phyloP scores from a whole-genome alignment of 108 stramenopile species.

The Skeletonema tropicum region DNA sequence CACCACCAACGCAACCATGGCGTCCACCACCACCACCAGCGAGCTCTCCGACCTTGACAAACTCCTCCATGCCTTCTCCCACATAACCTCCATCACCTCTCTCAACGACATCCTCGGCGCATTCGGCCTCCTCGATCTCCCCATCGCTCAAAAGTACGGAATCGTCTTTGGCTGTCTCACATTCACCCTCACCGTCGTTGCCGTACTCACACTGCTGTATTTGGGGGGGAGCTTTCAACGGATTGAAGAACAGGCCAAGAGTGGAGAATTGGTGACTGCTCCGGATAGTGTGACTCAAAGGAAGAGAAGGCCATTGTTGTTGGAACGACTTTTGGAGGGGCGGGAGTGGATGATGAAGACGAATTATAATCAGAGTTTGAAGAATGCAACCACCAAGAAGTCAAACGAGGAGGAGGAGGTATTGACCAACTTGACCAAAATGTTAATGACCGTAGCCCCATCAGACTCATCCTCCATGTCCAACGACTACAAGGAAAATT shows the following conservation, averaged over 20 bases:
- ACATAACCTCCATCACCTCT: conserved; percentile 33
- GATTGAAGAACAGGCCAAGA: conserved; percentile 68
- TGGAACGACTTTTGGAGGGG: conserved; percentile 74
- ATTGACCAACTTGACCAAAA: conserved; percentile 34
- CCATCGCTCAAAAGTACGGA: conserved; percentile 82
- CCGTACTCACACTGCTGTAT: conserved; percentile 65
- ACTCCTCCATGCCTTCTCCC: conserved; percentile 31
- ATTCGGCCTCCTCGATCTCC: conserved; percentile 74
- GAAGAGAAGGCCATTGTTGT: conserved; percentile 61
- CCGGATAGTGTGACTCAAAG: conserved; percentile 59
- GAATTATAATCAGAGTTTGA: conserved; percentile 20
- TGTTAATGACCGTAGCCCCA: conserved; percentile 40
- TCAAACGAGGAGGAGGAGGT: neutral
- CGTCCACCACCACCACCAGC: neutral
- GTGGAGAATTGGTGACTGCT: conserved; percentile 53
- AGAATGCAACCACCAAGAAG: no score
- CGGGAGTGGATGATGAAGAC: conserved; percentile 65
- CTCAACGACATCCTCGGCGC: conserved; percentile 55
- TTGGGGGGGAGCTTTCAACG: conserved; percentile 80
- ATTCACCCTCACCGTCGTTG: conserved; percentile 66
- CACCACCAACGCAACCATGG: neutral
- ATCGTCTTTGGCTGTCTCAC: conserved; percentile 77
- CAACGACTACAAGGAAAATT: conserved; percentile 63
- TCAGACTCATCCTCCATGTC: conserved; percentile 17
- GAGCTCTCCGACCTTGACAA: conserved; percentile 43